Conservation (phyloP, 2,329 filamentous ascomycete genomes). For the Ophiosphaerella korrae region DNA sequence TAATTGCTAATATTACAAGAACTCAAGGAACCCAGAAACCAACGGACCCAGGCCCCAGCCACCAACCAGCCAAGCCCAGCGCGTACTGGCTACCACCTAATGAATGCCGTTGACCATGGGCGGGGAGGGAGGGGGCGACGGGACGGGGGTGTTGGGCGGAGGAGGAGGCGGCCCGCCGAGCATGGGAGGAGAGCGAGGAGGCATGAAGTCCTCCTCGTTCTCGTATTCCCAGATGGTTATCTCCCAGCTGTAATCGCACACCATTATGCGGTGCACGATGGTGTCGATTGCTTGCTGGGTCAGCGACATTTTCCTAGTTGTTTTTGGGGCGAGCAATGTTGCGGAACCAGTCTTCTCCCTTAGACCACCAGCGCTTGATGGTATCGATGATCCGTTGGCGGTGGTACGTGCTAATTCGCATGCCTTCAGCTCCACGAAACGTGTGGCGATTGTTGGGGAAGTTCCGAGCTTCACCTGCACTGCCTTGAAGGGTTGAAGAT, state of each 20-base stretch:
- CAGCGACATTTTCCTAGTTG: neutral
- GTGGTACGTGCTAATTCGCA: conserved; percentile 27
- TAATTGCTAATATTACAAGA: neutral
- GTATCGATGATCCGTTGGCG: conserved; percentile 23
- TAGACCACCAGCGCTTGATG: conserved; percentile 29
- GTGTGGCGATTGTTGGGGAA: conserved; percentile 31
- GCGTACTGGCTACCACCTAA: neutral
- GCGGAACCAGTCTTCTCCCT: conserved; percentile 21
- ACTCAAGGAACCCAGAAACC: too few relatives aligned
- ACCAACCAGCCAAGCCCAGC: neutral
- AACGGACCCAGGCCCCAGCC: neutral
- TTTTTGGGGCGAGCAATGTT: conserved; percentile 11
- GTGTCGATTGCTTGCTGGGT: neutral
- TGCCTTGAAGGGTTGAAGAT: conserved; percentile 23
- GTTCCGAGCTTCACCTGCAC: conserved; percentile 20
- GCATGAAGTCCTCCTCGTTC: neutral
- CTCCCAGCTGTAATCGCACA: neutral
- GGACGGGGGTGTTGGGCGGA: conserved; percentile 1
- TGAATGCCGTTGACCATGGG: neutral
- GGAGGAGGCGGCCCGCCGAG: neutral
- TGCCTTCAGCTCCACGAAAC: conserved; percentile 31
- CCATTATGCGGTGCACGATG: neutral
- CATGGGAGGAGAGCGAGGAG: too few relatives aligned
- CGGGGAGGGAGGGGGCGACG: neutral
- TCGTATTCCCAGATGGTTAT: neutral